Base-by-base conservation (phyloP, 805 yeast species). In the Tetrapisispora arboricola region DNA sequence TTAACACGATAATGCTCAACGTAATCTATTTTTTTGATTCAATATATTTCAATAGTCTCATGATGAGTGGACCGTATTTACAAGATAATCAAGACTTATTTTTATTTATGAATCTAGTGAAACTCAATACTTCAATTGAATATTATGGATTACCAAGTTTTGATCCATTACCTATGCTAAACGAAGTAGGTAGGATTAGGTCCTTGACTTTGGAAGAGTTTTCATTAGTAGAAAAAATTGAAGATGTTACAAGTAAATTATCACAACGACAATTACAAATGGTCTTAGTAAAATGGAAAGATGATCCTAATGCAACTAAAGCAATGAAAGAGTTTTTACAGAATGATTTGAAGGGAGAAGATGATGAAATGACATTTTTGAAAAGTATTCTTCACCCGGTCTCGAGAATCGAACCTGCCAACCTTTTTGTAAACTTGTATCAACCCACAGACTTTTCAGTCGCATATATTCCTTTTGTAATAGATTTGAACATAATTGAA, bases 101-200 rank as follows among this genome's bases (percentile, higher is more conserved):
- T 16, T 12, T 34, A 7, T 34, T 34, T 10, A 34, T 34, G 37
- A 34, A 34, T 22, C 17, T 34, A 17, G 37, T 34, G 4, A 34
- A 34, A 24, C 21, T 34, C 7, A 34, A 34, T 17, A 15, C 37
- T 6, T 34, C 37, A 2, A 25, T 34, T 16, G 37, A 34, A 34
- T 34, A 25, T 16, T 38, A 31, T 24, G 7, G 19, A 2, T 10
- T 38, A 13, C 27, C 33, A 3, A 12, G 22, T 18, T 19, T 7
- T 13, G 33, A 38, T 4, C 40, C 40, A 17, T 10, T 38, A 10
- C 33, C 35, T n/a, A 21, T 21, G 7, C 18, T 38, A 18, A 31
- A 30, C 18, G 40, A 38, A 31, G 15, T 38, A 24, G 25, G 32
- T 4, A 30, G 36, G 24, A 9, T 38, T n/a, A 31, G 35, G 31